A percentile compares a stretch with the other conserved stretches of the same genome.
These are phyloP conservation scores for Neopestalotiopsis clavispora DNA, from an alignment of 2,329 filamentous ascomycete species.

Conservation along the genomic window DNA sequence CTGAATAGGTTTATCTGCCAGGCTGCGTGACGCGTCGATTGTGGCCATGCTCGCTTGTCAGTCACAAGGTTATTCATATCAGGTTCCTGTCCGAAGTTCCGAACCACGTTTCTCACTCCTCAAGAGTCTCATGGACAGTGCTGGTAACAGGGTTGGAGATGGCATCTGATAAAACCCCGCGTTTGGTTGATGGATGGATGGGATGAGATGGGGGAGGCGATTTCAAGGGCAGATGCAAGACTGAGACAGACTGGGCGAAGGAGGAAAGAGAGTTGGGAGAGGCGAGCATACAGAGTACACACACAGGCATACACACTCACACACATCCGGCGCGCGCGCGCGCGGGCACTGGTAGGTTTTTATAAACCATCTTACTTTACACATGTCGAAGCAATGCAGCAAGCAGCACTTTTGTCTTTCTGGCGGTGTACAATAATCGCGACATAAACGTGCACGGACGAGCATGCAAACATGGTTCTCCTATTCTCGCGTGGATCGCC, in stretches of 20 bases:
- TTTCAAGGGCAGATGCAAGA: not conserved
- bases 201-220: not conserved
- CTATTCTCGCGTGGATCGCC: not conserved
- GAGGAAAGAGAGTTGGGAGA: no score
- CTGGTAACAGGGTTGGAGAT: not conserved
- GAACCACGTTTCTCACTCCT: not conserved
- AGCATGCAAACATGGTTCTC: not conserved
- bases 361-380: not conserved
- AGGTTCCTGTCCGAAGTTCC: not conserved
- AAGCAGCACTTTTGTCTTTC: not conserved
- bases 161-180: not conserved
- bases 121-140: not conserved
- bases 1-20: no score
- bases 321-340: not conserved
- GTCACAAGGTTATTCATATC: not conserved
- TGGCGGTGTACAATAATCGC: not conserved
- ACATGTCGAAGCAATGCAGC: no score
- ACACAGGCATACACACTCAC: no score
- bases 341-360: not conserved
- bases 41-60: no score
- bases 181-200: not conserved
- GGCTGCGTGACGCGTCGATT: no score
- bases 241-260: no score
- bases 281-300: no score
- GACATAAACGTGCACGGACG: not conserved